Percentiles rank a stretch among this genome's conserved stretches.
Evolutionary conservation across 1,139 yeast species (phyloP).

Genomic region (Suhomyces atakaporum): DNA sequence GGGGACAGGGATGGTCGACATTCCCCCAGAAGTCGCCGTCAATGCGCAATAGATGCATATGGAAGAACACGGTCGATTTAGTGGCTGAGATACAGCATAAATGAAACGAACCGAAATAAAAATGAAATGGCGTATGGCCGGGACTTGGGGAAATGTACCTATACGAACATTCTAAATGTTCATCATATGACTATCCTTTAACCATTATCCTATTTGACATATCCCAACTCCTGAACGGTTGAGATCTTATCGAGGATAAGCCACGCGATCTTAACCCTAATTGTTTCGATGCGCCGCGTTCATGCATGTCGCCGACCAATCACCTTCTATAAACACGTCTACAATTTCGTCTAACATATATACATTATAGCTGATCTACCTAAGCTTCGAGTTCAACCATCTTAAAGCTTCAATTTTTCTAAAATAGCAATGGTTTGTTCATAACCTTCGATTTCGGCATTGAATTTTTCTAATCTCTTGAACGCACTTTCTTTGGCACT

Average conservation of each 20-base stretch:
- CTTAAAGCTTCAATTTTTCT: slow-evolving; percentile 67
- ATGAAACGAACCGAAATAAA: too few species aligned
- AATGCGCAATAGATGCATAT: not conserved
- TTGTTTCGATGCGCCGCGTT: slow-evolving; percentile 1
- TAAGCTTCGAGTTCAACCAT: not conserved
- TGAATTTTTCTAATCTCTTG: slow-evolving; percentile 66
- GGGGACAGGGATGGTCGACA: not conserved
- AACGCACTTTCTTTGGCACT: slow-evolving; percentile 78
- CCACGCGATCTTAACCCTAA: too few species aligned
- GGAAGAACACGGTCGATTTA: too few species aligned
- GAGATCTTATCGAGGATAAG: too few species aligned
- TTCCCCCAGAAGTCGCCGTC: slow-evolving; percentile 2
- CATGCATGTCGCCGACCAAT: not conserved
- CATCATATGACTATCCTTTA: too few species aligned
- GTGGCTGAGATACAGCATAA: too few species aligned
- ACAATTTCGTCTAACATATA: slow-evolving; percentile 2
- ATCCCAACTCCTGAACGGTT: too few species aligned
- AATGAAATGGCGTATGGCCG: too few species aligned
- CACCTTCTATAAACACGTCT: not conserved
- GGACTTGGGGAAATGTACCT: too few species aligned
- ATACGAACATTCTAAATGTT: too few species aligned
- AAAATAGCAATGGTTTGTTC: slow-evolving; percentile 75
- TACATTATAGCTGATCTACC: slow-evolving; percentile 1
- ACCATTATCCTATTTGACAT: too few species aligned
- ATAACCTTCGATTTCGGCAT: slow-evolving; percentile 86